Evolutionary conservation across 2,329 filamentous ascomycete genomes (phyloP), one percentile per base, ranked within the genome.

Genomic region (Venturia carpophila): DNA sequence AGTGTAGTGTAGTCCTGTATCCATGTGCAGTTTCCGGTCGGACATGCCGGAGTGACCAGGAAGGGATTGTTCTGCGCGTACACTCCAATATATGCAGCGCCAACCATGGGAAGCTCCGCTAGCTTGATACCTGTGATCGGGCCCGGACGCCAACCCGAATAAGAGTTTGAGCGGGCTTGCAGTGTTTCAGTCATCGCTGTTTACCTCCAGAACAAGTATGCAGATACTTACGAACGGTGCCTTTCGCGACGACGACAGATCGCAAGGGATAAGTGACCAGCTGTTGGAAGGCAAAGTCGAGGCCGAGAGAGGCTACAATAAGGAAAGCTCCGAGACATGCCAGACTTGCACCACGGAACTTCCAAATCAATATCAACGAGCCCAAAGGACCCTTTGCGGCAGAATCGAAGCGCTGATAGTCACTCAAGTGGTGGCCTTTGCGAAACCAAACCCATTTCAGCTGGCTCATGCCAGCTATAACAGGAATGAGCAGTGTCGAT

Each of bases 371-470:
- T 13, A 43, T 27, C 55, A 65, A 21, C 11, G 64, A 42, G 39
- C 64, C 64, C n/a, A 39, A 49, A 17, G 64, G 64, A 5, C 64
- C 64, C 19, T 56, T 37, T 37, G 71, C 71, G 0, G 73, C 71
- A 10, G 69, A 67, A 47, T 75, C 73, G 37, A 72, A 74, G 7
- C 67, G 21, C 52, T 73, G 69, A 19, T 74, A 68, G 42, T 73
- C 66, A 21, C 66, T 49, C 15, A 76, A 67, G 30, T 60, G 65
- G 17, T 65, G 69, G 17, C 62, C 19, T 13, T 64, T 60, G 10
- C 66, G 47, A 63, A 72, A 73, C 64, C 73, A 69, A 10, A 67
- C 19, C 75, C 75, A 78, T 67, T 76, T 76, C 42, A 75, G 67
- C 66, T 78, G 76, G 49, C 71, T 70, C 41, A 77, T 67, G 47